Evolutionary conservation across 805 yeast species (phyloP), one percentile per base, ranked within the genome.

Genomic region (Nakazawaea molendinolei): DNA sequence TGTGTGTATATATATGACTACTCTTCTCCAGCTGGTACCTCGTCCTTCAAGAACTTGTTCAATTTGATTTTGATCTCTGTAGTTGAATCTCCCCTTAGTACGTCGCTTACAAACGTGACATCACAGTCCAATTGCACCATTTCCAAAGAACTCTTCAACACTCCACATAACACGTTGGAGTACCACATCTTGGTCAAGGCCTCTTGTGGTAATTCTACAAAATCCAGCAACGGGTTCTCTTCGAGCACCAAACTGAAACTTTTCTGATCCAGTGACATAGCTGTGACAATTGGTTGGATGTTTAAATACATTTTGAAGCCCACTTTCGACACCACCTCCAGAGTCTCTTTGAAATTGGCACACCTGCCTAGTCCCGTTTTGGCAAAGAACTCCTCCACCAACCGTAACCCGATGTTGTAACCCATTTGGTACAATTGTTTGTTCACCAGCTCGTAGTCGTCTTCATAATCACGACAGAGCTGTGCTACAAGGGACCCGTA

Each of bases 11-110:
- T 15, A 8, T 24, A 16, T 9, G 4, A 10, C 18, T 23, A 36
- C 26, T 89, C 96, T 57, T 92, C 97, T 17, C 97, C 98, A 5
- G 95, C 94, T 10, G 98, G 98, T 30, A 92, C 81, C 61, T 92
- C 98, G 53, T 92, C 98, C 52, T 83, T 86, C 47, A 90, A 63
- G 3, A 86, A 71, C 48, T 71, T 79, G 32, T 77, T 63, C 45
- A 92, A 63, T 48, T 76, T 77, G 31, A 92, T 73, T 42, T 81
- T 70, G 37, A 92, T 61, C 51, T 87, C 97, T 0, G 97, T 90
- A 19, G 61, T 62, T 9, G 78, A 79, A 47, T 86, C 90, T 0
- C 97, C 97, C 44, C 87, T 72, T 33, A 92, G 63, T 2, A 70
- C 76, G 53, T 92, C 98, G 46, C 79, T 74, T 2, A 86, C 73